A percentile compares a stretch with the other conserved stretches of the same genome.
These are phyloP conservation scores for Glaciozyma martinii DNA, from an alignment of 768 basidiomycete genomes.

Conservation along the genomic window DNA sequence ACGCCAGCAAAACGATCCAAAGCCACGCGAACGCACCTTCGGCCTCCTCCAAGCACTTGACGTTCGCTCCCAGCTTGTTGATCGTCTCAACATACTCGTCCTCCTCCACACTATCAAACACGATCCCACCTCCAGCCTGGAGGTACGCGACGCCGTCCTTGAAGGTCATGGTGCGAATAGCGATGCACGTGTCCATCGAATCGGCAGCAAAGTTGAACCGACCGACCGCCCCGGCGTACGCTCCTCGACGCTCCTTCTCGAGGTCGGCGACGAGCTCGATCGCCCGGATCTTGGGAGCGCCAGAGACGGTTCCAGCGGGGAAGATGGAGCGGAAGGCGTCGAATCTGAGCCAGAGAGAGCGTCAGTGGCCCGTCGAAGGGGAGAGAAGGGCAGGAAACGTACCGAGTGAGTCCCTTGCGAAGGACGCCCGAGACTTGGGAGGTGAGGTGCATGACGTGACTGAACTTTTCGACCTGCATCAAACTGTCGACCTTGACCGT, in stretches of 20 bases:
- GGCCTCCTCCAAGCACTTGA: slow-evolving; percentile 71
- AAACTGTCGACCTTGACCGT: slow-evolving; percentile 94
- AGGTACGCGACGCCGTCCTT: slow-evolving; percentile 78
- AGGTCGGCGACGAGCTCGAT: slow-evolving; percentile 81
- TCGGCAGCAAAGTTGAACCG: slow-evolving; percentile 83
- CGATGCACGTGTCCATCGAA: slow-evolving; percentile 92
- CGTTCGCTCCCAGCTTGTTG: slow-evolving; percentile 84
- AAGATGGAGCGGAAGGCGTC: slow-evolving; percentile 99
- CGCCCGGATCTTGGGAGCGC: slow-evolving; percentile 97
- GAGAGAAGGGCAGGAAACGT: slow-evolving; percentile 14
- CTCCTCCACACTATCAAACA: slow-evolving; percentile 91
- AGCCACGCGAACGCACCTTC: slow-evolving; percentile 58
- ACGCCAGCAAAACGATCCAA: not conserved
- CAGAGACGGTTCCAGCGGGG: slow-evolving; percentile 96
- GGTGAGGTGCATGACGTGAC: slow-evolving; percentile 94
- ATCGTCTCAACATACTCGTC: slow-evolving; percentile 95
- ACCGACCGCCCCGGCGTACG: slow-evolving; percentile 97
- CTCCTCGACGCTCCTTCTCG: slow-evolving; percentile 80
- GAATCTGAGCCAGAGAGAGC: slow-evolving; percentile 50
- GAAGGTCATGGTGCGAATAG: slow-evolving; percentile 95
- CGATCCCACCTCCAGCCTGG: slow-evolving; percentile 92
- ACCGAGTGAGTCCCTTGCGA: slow-evolving; percentile 77
- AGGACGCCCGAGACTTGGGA: slow-evolving; percentile 84
- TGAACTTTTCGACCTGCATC: slow-evolving; percentile 89
- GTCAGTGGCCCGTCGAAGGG: not conserved